phyloP scores from a whole-genome alignment of 2,329 filamentous ascomycete genomes.

The Elsinoe ampelina region DNA sequence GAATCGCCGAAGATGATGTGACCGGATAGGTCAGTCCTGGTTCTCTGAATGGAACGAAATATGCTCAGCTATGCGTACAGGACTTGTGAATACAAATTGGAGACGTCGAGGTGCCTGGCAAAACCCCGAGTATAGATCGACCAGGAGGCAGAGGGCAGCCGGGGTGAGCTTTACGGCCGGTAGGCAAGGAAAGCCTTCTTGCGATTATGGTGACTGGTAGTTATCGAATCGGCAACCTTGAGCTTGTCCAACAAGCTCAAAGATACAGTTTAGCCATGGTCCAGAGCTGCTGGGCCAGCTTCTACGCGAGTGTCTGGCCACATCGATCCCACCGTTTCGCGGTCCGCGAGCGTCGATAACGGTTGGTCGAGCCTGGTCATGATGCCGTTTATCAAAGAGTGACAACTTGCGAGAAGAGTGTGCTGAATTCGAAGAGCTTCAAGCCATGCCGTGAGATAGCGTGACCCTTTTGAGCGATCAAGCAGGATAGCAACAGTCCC shows the following conservation, averaged over 20 bases:
- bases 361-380: background rate
- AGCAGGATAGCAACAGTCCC: background rate
- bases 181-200: background rate
- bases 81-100: too few species aligned
- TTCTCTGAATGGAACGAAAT: background rate
- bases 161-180: background rate
- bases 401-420: background rate
- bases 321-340: background rate
- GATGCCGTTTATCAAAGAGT: background rate
- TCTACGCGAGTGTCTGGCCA: background rate
- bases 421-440: background rate
- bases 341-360: background rate
- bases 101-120: too few species aligned
- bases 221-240: background rate
- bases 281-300: background rate
- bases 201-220: background rate
- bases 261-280: background rate
- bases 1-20: background rate
- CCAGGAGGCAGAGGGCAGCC: background rate
- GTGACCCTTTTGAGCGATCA: background rate
- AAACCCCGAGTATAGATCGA: too few species aligned
- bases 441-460: background rate
- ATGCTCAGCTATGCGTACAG: too few species aligned
- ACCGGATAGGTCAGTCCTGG: background rate
- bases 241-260: background rate